Conservation (phyloP, 257 asterid genomes). For the Solanum pennellii region DNA sequence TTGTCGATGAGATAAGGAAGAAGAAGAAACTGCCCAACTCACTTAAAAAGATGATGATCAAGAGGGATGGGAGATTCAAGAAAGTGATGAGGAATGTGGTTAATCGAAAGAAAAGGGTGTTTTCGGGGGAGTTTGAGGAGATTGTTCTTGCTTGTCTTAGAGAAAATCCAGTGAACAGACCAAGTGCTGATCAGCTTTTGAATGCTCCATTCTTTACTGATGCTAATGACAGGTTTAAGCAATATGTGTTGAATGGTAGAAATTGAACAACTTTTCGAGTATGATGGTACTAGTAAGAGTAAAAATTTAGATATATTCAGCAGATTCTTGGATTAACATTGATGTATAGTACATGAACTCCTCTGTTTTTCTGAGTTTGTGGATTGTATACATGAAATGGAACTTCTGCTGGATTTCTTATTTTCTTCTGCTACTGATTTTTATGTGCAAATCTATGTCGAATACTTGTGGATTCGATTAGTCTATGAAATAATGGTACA, state of each 20-base stretch:
- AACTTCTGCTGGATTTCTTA: neutral
- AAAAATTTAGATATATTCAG: neutral
- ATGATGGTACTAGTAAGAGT: no score
- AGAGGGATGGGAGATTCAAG: neutral
- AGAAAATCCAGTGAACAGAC: neutral
- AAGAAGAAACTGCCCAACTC: neutral
- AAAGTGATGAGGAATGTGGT: neutral
- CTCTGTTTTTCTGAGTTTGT: neutral
- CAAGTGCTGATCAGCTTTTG: slow-evolving; percentile 3
- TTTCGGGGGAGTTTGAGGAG: neutral
- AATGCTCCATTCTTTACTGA: neutral
- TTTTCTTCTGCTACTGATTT: neutral
- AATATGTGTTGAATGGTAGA: neutral
- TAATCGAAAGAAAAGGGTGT: neutral
- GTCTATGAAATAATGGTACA: no score
- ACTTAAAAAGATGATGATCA: neutral
- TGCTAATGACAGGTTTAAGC: neutral
- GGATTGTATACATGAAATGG: neutral
- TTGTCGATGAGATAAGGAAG: neutral
- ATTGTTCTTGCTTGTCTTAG: neutral
- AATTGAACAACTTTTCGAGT: neutral
- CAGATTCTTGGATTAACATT: neutral
- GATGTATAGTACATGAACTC: neutral
- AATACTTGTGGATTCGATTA: no score
- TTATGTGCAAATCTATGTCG: neutral